Conservation (phyloP, 257 asterid species). For the Paulownia fortunei region DNA sequence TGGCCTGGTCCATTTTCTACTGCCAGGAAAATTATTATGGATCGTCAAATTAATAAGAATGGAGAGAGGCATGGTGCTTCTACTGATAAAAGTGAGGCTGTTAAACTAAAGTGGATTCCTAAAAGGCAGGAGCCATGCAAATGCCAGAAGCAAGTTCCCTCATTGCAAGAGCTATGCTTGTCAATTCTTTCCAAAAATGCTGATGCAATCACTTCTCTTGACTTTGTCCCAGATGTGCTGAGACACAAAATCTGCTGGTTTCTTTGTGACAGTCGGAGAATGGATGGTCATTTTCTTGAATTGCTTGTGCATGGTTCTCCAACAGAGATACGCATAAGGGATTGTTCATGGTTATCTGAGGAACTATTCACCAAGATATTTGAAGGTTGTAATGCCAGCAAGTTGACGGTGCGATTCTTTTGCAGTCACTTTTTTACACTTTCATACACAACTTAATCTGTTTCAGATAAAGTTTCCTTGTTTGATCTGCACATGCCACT, state of each 20-base stretch:
- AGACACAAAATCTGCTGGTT: slow-evolving; percentile 73
- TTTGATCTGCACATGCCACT: slow-evolving; percentile 21
- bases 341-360: slow-evolving; percentile 93
- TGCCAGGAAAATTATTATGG: slow-evolving; percentile 80
- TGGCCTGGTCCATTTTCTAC: slow-evolving; percentile 99
- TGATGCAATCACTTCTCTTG: slow-evolving; percentile 81
- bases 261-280: slow-evolving; percentile 74
- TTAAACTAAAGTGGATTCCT: slow-evolving; percentile 67
- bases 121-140: slow-evolving; percentile 43
- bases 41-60: slow-evolving; percentile 51
- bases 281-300: slow-evolving; percentile 66
- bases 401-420: slow-evolving; percentile 57
- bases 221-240: slow-evolving; percentile 78
- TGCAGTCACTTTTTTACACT: slow-evolving; percentile 12
- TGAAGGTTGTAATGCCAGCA: slow-evolving; percentile 59
- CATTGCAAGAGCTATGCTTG: slow-evolving; percentile 76
- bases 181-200: slow-evolving; percentile 69
- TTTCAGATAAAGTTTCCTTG: neutral
- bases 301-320: slow-evolving; percentile 75
- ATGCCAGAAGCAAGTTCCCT: slow-evolving; percentile 54
- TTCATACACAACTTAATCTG: slow-evolving; percentile 4
- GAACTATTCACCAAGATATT: slow-evolving; percentile 62
- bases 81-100: slow-evolving; percentile 39
- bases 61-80: slow-evolving; percentile 38
- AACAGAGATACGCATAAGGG: slow-evolving; percentile 78